Evolutionary conservation across 208 protist genomes (phyloP), one percentile per base, ranked within the genome.

Genomic region (Trypanosoma caninum): DNA sequence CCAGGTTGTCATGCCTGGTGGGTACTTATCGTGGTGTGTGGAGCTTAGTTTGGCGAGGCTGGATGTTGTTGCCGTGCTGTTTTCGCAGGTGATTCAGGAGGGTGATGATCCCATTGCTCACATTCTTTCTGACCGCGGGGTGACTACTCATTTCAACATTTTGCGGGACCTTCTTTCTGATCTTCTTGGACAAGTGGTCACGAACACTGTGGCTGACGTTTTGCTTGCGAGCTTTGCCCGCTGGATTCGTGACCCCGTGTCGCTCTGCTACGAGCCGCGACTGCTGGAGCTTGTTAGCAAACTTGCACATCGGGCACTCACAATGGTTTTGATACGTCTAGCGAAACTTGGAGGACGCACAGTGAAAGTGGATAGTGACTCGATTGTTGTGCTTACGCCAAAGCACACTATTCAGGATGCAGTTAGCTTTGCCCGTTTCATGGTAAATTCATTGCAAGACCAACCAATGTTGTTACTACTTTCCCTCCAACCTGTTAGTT

Each of bases 401-500:
- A 96, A 96, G 72, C 72, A 89, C 57, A 65, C 76, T 2, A 51
- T 96, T 16, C 74, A 84, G 28, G 90, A 96, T 30, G 82, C 84
- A 10, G 69, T 90, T 1, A 81, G 74, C 59, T 96, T 96, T 72
- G 50, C 78, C 18, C 69, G 69, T 46, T 93, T 88, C 51, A 69
- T 96, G n/a, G 74, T 80, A 25, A 76, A 61, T 31, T 89, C 84
- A 23, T 52, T 93, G 25, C 72, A 93, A 57, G 90, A 93, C 53
- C 84, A 96, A 64, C 87, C 90, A n/a, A 91, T 96, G 86, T 55
- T 96, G 54, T 63, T 83, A n/a, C 75, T 92, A 31, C 77, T 96
- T 10, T 73, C 86, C 1, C 70, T 94, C 18, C 79, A 84, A 44
- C 80, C 87, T 18, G 62, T 83, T 40, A 82, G 87, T 13, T 96